Conservation (phyloP, 2,329 filamentous ascomycete genomes). For the Cladosporium sp. region DNA sequence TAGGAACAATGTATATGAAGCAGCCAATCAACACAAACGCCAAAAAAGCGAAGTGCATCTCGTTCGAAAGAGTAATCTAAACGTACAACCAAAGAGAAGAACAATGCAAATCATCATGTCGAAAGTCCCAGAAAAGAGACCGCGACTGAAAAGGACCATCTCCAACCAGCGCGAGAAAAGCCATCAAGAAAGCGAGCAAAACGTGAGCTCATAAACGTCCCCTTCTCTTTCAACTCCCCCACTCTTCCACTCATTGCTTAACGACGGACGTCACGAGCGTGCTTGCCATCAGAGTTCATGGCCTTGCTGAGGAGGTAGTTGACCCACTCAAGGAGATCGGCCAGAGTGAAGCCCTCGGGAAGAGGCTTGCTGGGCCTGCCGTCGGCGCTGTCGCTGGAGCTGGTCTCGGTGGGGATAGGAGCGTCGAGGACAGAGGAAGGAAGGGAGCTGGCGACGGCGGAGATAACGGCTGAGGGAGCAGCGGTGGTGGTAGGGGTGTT, state of each 20-base stretch:
- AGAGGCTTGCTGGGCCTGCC: slow-evolving; percentile 21
- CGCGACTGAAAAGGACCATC: no score
- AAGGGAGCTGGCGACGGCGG: slow-evolving; percentile 17
- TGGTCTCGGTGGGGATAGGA: slow-evolving; percentile 15
- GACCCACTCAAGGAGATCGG: slow-evolving; percentile 26
- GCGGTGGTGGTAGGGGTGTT: slow-evolving; percentile 15
- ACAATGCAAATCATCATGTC: neutral
- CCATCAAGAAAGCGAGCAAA: slow-evolving; percentile 3
- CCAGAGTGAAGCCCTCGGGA: slow-evolving; percentile 24
- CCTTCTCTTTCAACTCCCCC: neutral
- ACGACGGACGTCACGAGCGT: slow-evolving; percentile 18
- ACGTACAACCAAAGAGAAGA: neutral
- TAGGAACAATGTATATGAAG: neutral
- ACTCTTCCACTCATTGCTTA: slow-evolving; percentile 1
- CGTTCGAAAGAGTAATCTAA: neutral
- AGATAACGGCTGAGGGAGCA: slow-evolving; percentile 21
- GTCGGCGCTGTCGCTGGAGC: slow-evolving; percentile 11
- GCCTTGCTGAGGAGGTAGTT: slow-evolving; percentile 23
- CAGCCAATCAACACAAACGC: neutral
- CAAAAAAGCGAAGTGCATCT: neutral
- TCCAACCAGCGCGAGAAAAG: neutral
- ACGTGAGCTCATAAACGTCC: neutral
- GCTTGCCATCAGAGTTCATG: slow-evolving; percentile 16
- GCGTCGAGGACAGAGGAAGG: slow-evolving; percentile 14
- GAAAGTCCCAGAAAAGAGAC: no score